These are phyloP conservation scores for Annona cherimola DNA, from an alignment of 164 flowering plant genomes.

Conservation along the genomic window DNA sequence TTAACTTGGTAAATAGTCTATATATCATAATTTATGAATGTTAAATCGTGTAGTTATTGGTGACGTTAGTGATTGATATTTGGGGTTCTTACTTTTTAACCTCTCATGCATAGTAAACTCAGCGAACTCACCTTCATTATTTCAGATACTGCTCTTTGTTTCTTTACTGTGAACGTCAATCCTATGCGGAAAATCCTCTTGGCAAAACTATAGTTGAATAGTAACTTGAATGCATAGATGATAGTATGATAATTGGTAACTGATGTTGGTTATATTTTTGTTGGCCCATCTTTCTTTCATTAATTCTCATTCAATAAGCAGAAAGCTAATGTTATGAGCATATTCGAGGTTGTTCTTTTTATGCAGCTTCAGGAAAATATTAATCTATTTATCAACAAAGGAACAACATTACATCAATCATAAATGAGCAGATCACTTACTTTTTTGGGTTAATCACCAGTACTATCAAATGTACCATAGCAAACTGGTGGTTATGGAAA, in stretches of 20 bases:
- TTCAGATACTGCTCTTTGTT: too few relatives aligned
- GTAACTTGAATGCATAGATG: not conserved
- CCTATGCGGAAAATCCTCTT: not conserved
- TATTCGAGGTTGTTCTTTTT: not conserved
- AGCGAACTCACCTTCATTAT: not conserved
- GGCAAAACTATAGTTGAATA: not conserved
- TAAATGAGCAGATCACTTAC: slow-evolving; percentile 61
- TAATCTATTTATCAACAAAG: slow-evolving; percentile 59
- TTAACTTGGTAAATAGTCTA: not conserved
- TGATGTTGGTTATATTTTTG: not conserved
- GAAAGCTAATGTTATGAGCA: slow-evolving; percentile 1
- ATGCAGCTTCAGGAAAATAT: slow-evolving; percentile 76
- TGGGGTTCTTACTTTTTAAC: not conserved
- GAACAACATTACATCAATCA: slow-evolving; percentile 59
- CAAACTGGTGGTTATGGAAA: not conserved
- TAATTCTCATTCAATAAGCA: not conserved
- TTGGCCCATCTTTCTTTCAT: not conserved
- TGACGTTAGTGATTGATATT: not conserved
- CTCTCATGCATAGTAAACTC: not conserved
- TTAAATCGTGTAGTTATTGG: not conserved
- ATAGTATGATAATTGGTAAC: not conserved
- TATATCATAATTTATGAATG: not conserved
- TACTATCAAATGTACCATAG: not conserved
- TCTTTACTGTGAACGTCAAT: not conserved
- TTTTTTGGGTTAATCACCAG: slow-evolving; percentile 2